Conservation (phyloP, 2,329 filamentous ascomycete species). For the Clathrospora elynae region DNA sequence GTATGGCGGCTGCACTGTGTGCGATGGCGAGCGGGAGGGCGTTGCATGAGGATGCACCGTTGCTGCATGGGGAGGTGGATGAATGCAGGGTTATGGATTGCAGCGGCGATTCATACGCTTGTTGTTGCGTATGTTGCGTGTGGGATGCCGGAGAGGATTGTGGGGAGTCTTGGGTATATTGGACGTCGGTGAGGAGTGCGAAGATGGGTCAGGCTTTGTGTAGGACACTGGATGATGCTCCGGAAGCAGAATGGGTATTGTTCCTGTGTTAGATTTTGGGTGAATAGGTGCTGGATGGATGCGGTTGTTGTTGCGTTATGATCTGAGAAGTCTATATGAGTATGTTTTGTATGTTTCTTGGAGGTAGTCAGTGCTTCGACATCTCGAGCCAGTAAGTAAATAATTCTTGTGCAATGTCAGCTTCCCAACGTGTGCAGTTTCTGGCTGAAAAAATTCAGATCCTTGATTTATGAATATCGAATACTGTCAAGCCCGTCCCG, state of each 20-base stretch:
- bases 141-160: conserved; percentile 4
- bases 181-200: background rate
- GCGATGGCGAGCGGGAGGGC: conserved; percentile 7
- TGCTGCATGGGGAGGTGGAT: conserved; percentile 8
- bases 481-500: conserved; percentile 29
- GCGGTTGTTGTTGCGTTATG: no score
- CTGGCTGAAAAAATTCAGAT: conserved; percentile 4
- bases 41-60: conserved; percentile 3
- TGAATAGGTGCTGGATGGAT: no score
- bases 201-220: background rate
- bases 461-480: conserved; percentile 37
- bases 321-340: no score
- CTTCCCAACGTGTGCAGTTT: background rate
- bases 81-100: conserved; percentile 7
- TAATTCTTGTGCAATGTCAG: background rate
- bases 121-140: conserved; percentile 7
- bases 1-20: conserved; percentile 9
- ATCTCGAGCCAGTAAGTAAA: background rate
- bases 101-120: conserved; percentile 6
- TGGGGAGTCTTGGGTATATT: background rate
- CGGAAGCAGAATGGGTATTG: no score
- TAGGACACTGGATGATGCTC: background rate
- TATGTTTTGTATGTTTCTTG: no score
- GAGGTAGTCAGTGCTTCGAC: background rate
- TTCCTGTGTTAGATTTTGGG: no score